Evolutionary conservation across 169 alveolate species (phyloP), one percentile per base, ranked within the genome.

Genomic region (Cystoisospora suis): DNA sequence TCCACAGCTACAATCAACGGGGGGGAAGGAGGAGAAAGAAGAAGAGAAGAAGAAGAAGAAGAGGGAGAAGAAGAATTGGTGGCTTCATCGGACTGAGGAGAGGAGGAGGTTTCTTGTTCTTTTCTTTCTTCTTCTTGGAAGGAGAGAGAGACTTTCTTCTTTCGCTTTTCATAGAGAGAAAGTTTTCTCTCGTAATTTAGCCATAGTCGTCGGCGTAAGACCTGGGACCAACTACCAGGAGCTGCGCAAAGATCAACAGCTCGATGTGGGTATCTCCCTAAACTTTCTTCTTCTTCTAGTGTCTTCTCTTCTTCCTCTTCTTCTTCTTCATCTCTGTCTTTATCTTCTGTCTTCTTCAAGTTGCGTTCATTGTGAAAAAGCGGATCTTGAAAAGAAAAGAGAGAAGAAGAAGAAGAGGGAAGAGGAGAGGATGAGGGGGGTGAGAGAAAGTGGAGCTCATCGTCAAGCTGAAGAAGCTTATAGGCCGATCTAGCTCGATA

Each of bases 181-280:
- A 69, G 59, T 61, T 69, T 72, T 6, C 59, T 75, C 9, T 59
- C 59, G 77, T 70, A 87, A 61, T 87, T 87, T 32, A 53, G 23
- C 85, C 87, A 86, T 29, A 90, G 72, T 47, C 90, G 91, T 47
- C 91, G 79, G 46, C 89, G 93, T 58, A 90, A 93, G 86, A 98
- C 99, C 93, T 98, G 99, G 5, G 98, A 96, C 99, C 99, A 99
- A 90, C 99, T 97, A 20, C 99, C 99, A 0, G 99, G 99, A 1
- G 99, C 99, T 6, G 99, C 99, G 93, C 99, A 99, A 81, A 99
- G 93, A 93, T 99, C 99, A 29, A 99, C 99, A 44, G 97, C 98
- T 89, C 98, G 32, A 42, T 61, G 97, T 17, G 95, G 87, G 65
- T 49, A 58, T n/a, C n/a, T n/a, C n/a, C n/a, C n/a, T n/a, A n/a